Evolutionary conservation across 129 eudicot genomes (phyloP).

Genomic region (Tagetes erecta): DNA sequence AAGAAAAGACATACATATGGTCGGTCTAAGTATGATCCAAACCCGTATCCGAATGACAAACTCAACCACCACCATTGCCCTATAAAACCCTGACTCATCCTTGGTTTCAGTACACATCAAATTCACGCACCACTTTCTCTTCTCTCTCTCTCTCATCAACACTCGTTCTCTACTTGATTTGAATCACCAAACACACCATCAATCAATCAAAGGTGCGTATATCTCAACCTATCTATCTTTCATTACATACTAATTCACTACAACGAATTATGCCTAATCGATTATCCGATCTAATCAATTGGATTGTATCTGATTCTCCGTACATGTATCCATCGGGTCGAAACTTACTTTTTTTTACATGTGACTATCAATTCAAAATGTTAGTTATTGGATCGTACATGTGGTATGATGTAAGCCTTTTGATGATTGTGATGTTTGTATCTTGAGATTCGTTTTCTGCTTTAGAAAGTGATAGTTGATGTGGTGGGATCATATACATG

Average conservation of each 20-base stretch:
- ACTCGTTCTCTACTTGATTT: constrained; percentile 32
- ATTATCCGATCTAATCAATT: constrained; percentile 17
- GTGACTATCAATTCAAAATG: constrained; percentile 1
- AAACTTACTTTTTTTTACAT: too few species aligned
- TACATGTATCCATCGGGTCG: background rate
- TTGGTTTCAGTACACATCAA: constrained; percentile 21
- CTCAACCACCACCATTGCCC: constrained; percentile 24
- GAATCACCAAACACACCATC: constrained; percentile 23
- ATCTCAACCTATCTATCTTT: constrained; percentile 3
- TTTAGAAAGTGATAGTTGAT: background rate
- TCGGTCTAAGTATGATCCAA: background rate
- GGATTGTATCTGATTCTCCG: background rate
- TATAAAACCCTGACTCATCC: constrained; percentile 35
- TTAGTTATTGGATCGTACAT: background rate
- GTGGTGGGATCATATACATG: too few species aligned
- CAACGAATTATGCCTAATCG: constrained; percentile 19
- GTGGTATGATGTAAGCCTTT: background rate
- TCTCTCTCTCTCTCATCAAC: constrained; percentile 1
- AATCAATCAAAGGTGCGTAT: constrained; percentile 32
- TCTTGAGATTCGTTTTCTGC: constrained; percentile 29
- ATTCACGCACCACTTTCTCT: constrained; percentile 25
- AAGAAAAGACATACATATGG: background rate
- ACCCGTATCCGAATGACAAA: constrained; percentile 4
- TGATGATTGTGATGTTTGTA: constrained; percentile 28
- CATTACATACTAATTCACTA: background rate